Base-by-base conservation (phyloP, 345 rosid genomes). In the Brassica incana region DNA sequence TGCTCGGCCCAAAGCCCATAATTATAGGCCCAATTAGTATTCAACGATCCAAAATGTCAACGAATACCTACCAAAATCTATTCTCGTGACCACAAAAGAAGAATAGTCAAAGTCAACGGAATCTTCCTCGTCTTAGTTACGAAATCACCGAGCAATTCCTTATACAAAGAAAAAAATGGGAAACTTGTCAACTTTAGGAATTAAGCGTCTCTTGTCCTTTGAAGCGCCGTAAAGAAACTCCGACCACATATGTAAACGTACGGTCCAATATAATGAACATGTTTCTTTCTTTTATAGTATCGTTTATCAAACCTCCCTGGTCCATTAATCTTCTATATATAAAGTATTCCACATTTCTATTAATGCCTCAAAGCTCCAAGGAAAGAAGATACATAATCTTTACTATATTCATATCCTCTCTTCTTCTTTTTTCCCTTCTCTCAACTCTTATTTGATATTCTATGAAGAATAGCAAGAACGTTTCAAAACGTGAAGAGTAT, bases 401-500 rank as follows among this genome's bases (percentile, higher is more conserved):
- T 48, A 14, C 54, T 52, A 61, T 40, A 16, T 14, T 12, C 69
- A 3, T 48, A 77, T 63, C 59, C 5, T 6, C 35, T 36, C 0
- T 36, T 6, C 1, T 36, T 36, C 0, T 25, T 6, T 3, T 36
- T 15, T 30, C 62, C 35, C 29, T 69, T 63, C 60, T 56, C 62
- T 74, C 67, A 15, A 71, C 33, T 50, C 76, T 63, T 62, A 8
- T 45, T 58, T 60, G 1, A 6, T 69, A 65, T 65, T 78, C 66
- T 29, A 78, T 54, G 10, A 15, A 67, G 82, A 74, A 60, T 61
- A 79, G 69, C 70, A 18, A 56, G 4, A 64, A 54, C 69, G 69
- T 71, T 75, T 29, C 10, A 56, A 83, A 82, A 56, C 18, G 38
- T n/a, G 65, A 75, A 29, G 82, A 78, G 64, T 85, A 88, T 18